Evolutionary conservation across 2,329 filamentous ascomycete species (phyloP), one percentile per base, ranked within the genome.

Genomic region (Colletotrichum scovillei): DNA sequence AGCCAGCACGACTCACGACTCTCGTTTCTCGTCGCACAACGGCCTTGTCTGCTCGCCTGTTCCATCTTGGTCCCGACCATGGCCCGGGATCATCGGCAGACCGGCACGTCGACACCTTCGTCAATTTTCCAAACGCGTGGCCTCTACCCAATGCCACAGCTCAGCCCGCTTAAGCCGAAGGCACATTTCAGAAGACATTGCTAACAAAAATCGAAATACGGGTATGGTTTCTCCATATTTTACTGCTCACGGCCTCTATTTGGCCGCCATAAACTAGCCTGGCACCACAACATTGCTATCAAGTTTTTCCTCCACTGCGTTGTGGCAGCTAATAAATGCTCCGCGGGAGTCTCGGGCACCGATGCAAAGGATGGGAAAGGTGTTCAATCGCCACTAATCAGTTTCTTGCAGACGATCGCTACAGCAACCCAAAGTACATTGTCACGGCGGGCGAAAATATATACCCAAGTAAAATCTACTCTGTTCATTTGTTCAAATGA

Each of bases 281-380:
- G 19, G 42, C 19, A 49, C 19, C 19, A 5, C 19, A 19, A 49
- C 42, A 19, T 19, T 22, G 42, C 42, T 11, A 22, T n/a, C 19
- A 11, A 22, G 8, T 49, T 49, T 11, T 49, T 5, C 19, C 19
- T 49, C 19, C 42, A 49, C 42, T 22, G 7, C 19, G 8, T 7
- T 22, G 42, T 11, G 42, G 28, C 24, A 56, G 24, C 53, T 4
- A 24, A n/a, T 24, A 46, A 56, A 49, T 49, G 19, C 42, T 65
- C n/a, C 53, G 30, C 64, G 63, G 46, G 30, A n/a, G 16, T 32
- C 55, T 69, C 56, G 55, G 55, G 30, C 42, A 32, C 55, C 32
- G 30, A n/a, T 28, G 14, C 28, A 22, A 59, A 26, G 55, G 30
- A 55, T 26, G 30, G 38, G 28, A 30, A 26, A 42, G 28, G 59